These are phyloP conservation scores for Leishmania gerbilli DNA, from an alignment of 208 protist genomes.

Conservation along the genomic window DNA sequence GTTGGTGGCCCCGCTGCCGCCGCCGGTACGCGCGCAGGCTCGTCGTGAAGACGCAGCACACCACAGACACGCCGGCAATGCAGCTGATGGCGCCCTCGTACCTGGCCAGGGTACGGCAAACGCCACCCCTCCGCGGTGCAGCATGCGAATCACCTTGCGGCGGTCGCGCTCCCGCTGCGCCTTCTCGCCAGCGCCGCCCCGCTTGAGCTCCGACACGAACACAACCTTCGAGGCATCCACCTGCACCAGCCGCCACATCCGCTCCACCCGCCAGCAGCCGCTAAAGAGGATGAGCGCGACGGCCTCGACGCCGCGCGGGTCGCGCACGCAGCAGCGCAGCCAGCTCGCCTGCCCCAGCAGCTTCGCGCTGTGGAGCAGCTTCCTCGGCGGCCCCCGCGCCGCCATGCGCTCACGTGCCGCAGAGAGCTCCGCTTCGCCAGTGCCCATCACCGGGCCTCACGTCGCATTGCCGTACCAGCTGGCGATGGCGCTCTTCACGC, in stretches of 20 bases:
- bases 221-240: neutral
- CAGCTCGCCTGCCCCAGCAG: constrained; percentile 64
- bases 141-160: constrained; percentile 43
- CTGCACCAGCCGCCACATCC: neutral
- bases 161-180: constrained; percentile 64
- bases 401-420: constrained; percentile 23
- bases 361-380: constrained; percentile 57
- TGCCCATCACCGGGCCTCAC: constrained; percentile 49
- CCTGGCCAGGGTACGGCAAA: constrained; percentile 59
- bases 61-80: constrained; percentile 49
- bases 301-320: too few relatives aligned
- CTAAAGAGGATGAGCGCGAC: too few relatives aligned
- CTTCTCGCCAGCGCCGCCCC: too few relatives aligned
- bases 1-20: constrained; percentile 53
- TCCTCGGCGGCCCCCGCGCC: constrained; percentile 48
- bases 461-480: constrained; percentile 81
- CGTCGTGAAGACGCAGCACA: constrained; percentile 59
- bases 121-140: constrained; percentile 57
- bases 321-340: constrained; percentile 52
- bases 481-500: constrained; percentile 67
- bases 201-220: too few relatives aligned
- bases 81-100: constrained; percentile 76
- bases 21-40: constrained; percentile 54
- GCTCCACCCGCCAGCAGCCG: neutral
- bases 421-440: too few relatives aligned